Evolutionary conservation across 2,329 filamentous ascomycete genomes (phyloP).

Genomic region (Talaromyces marneffei): DNA sequence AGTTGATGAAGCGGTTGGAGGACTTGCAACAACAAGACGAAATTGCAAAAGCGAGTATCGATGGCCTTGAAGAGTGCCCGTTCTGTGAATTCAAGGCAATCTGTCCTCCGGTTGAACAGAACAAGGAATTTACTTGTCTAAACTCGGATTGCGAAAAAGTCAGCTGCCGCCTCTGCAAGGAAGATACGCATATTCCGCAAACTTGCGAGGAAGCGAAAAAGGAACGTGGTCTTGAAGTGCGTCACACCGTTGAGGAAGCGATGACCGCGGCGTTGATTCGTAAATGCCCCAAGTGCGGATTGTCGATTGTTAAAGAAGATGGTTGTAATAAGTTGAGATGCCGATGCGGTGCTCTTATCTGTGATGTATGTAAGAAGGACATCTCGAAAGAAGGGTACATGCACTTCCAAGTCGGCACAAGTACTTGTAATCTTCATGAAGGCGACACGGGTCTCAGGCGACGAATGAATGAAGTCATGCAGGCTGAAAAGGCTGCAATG

Average conservation of each 20-base stretch:
- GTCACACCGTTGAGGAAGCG: conserved; percentile 71
- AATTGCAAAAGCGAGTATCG: conserved; percentile 63
- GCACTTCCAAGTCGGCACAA: conserved; percentile 59
- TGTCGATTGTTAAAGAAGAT: conserved; percentile 69
- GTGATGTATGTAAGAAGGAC: conserved; percentile 58
- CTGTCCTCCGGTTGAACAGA: conserved; percentile 58
- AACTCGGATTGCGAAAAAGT: conserved; percentile 58
- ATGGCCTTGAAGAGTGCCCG: conserved; percentile 68
- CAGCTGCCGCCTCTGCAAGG: conserved; percentile 64
- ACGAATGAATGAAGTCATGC: conserved; percentile 24
- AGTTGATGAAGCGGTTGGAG: conserved; percentile 58
- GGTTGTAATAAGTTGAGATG: conserved; percentile 86
- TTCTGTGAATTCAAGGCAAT: conserved; percentile 78
- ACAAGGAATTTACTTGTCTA: conserved; percentile 69
- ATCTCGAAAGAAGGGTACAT: conserved; percentile 55
- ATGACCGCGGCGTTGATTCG: conserved; percentile 76
- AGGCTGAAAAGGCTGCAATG: conserved; percentile 27
- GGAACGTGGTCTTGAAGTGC: conserved; percentile 55
- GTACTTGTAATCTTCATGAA: conserved; percentile 21
- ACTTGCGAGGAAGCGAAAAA: conserved; percentile 62
- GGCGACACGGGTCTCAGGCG: conserved; percentile 12
- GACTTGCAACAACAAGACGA: conserved; percentile 65
- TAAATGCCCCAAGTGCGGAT: conserved; percentile 59
- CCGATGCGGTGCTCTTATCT: conserved; percentile 51
- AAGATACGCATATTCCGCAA: conserved; percentile 64